Evolutionary conservation across 495 filamentous ascomycete genomes (phyloP), one percentile per base, ranked within the genome.

Genomic region (Delitschia confertaspora): DNA sequence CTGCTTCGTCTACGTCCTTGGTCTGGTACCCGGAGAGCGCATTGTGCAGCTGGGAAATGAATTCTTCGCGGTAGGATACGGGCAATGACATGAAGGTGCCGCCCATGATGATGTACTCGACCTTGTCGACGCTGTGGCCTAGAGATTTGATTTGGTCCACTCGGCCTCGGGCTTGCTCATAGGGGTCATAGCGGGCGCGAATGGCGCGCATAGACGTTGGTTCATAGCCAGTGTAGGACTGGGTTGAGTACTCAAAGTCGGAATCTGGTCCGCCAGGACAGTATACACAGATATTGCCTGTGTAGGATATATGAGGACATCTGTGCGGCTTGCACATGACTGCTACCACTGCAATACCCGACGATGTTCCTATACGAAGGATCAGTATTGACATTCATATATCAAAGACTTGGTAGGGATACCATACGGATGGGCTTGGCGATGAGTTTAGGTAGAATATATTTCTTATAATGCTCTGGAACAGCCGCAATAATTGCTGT

Each of bases 51-150:
- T 94, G 88, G 6, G 88, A 82, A 37, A 98, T 93, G 56, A 98
- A 98, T 25, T 82, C 74, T 32, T 96, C 83, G 21, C 91, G 72
- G 60, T 98, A 96, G 8, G 78, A 75, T 55, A 87, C 78, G 3
- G 91, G 76, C 11, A 98, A 65, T 0, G 88, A 95, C 91, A 98
- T 96, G 63, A 98, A 98, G 1, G 91, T 98, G 45, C 91, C 91
- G 44, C 91, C 91, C 91, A 98, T 98, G 53, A 98, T 94, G 59
- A 98, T 98, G 60, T 95, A 98, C 67, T 98, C 91, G 2, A 98
- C 91, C 59, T 98, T 98, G 64, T 98, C 91, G 23, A 98, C 91
- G 44, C 85, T 93, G 65, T 98, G 91, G 1, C 91, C 91, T 13
- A 98, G 69, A 3, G 83, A 77, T 60, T 93, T 91, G 60, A 98